Evolutionary conservation across 441 rosid species (phyloP).

Genomic region (Raphanus hybrid): DNA sequence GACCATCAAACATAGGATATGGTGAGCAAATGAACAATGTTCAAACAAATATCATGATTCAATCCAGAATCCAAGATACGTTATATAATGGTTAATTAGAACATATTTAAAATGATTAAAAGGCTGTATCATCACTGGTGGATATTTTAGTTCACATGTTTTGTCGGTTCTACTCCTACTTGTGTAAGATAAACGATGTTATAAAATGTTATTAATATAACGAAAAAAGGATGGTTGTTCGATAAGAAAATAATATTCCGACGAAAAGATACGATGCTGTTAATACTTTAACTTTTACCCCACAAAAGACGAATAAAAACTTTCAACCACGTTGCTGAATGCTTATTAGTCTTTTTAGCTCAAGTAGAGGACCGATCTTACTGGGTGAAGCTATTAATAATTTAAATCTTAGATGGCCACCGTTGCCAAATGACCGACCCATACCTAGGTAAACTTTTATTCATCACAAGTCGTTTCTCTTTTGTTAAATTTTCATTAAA

Average conservation of each 20-base stretch:
- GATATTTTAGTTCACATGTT: slow-evolving; percentile 33
- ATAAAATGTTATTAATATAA: neutral
- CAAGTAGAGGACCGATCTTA: slow-evolving; percentile 3
- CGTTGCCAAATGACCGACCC: too few relatives aligned
- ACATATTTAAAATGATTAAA: slow-evolving; percentile 26
- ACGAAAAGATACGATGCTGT: neutral
- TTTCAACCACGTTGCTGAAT: neutral
- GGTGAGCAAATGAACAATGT: slow-evolving; percentile 8
- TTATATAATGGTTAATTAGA: slow-evolving; percentile 25
- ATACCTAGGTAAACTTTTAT: neutral
- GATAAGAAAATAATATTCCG: neutral
- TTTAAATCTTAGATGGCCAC: neutral
- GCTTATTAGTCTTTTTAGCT: neutral
- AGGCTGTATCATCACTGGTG: slow-evolving; percentile 37
- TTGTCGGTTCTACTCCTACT: slow-evolving; percentile 38
- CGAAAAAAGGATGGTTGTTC: neutral
- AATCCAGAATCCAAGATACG: slow-evolving; percentile 15
- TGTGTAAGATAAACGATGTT: slow-evolving; percentile 13
- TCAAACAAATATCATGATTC: neutral
- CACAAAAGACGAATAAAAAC: slow-evolving; percentile 27
- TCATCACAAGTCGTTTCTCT: neutral
- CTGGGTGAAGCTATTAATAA: neutral
- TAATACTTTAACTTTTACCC: neutral
- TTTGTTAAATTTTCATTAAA: neutral
- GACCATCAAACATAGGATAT: neutral